Base-by-base conservation (phyloP, 371 early-diverging fungal species). In the Smittium culicis region DNA sequence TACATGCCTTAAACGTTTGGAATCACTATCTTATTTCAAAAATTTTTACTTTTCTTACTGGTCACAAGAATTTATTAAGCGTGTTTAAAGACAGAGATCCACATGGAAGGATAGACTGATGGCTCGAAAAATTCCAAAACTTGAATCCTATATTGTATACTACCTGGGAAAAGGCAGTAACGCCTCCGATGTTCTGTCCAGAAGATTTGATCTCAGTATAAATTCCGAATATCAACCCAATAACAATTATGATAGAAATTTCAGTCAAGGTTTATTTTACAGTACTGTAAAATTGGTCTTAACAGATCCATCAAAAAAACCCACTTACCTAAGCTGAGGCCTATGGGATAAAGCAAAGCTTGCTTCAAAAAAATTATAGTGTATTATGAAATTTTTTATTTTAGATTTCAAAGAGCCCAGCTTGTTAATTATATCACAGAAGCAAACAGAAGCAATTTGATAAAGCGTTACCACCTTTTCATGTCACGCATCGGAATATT, bases 401-500 rank as follows among this genome's bases (percentile, higher is more conserved):
- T n/a, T n/a, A n/a, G n/a, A n/a, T n/a, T n/a, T n/a, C n/a, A n/a
- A n/a, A n/a, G n/a, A n/a, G n/a, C n/a, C n/a, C n/a, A n/a, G n/a
- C n/a, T n/a, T n/a, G n/a, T n/a, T n/a, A n/a, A n/a, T n/a, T n/a
- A n/a, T n/a, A n/a, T n/a, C n/a, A n/a, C n/a, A n/a, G n/a, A n/a
- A 25, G n/a, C 30, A 32, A 35, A 58, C 3, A 35, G 64, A 31
- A 35, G 35, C 11, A 34, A 29, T 28, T n/a, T 67, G 35, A 67
- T 54, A 66, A 56, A 65, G 16, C 5, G 29, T 31, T 69, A 69
- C 33, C 73, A 76, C 31, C 64, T 68, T 16, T 45, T 54, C 35
- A 66, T 72, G 63, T 72, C 73, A 3, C 75, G 72, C 34, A 27
- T 45, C 1, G 67, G 72, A n/a, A 55, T 30, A 16, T 35, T 5